phyloP scores from a whole-genome alignment of 345 rosid species.

The Xanthoceras sorbifolium region DNA sequence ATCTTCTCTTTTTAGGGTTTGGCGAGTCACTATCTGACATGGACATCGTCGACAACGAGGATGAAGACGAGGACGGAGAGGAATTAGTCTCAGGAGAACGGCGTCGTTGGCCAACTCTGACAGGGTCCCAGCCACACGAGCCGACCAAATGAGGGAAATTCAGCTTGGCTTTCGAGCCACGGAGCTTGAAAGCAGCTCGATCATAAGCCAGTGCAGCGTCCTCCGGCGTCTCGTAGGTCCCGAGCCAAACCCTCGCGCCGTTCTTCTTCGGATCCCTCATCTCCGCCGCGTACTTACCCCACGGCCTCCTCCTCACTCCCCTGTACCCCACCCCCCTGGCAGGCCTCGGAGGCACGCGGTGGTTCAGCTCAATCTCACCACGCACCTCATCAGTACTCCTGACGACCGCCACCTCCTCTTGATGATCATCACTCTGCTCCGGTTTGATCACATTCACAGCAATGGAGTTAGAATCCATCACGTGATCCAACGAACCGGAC shows the following conservation, averaged over 20 bases:
- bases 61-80: not conserved
- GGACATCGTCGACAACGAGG: too few species aligned
- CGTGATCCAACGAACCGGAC: conserved; percentile 8
- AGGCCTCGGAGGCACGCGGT: not conserved
- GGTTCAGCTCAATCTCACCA: too few species aligned
- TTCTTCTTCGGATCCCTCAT: conserved; percentile 65
- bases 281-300: conserved; percentile 81
- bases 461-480: not conserved
- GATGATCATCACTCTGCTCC: not conserved
- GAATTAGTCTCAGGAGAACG: conserved; percentile 17
- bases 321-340: conserved; percentile 15
- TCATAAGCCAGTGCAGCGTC: conserved; percentile 70
- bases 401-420: not conserved
- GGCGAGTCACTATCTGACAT: not conserved
- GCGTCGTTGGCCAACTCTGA: conserved; percentile 49
- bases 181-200: conserved; percentile 51
- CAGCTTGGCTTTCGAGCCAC: conserved; percentile 58
- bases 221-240: conserved; percentile 64
- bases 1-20: conserved; percentile 5
- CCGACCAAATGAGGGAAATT: conserved; percentile 64
- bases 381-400: not conserved
- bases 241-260: conserved; percentile 70
- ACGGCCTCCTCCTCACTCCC: conserved; percentile 54
- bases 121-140: conserved; percentile 35
- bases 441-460: not conserved